Evolutionary conservation across 306 rosid species (phyloP), one percentile per base, ranked within the genome.

Genomic region (Malus sieversii): DNA sequence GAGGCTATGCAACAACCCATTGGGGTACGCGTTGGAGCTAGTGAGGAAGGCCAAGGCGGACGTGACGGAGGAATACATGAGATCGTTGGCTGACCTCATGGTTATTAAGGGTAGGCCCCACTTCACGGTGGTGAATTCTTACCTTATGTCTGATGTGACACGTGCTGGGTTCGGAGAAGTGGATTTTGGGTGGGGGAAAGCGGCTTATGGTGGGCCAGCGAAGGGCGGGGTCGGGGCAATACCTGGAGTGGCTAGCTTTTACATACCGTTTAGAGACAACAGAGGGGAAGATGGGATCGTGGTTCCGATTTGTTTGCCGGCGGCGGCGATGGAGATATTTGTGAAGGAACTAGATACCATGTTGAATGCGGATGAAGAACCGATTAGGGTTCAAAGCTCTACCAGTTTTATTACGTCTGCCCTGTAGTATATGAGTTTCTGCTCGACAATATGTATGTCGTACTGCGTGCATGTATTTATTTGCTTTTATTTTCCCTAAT

Each of bases 181-280:
- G 30, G 88, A 91, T 48, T 81, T 86, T 5, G 96, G 96, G 35
- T 90, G 96, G 96, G 96, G 96, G 0, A 75, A 77, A 45, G 66
- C 96, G 0, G 74, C 38, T 0, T 90, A 83, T 20, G 90, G 91
- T 30, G 96, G 96, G 1, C 83, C 87, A 0, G 87, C 91, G 0
- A 75, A 74, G 40, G 87, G 86, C 23, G 88, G 85, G 0, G 85
- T 81, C 0, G 90, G 91, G 20, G 76, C 86, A 5, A 75, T 84
- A 3, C 89, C 88, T 9, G 88, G 90, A n/a, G 85, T 83, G 76
- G 82, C 78, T 0, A 81, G 88, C 75, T 83, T 81, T 48, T 88
- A 77, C 29, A 81, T 81, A 11, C 90, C 87, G 2, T 62, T 71
- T 3, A 69, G 61, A 15, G 84, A 83, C 23, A 55, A n/a, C 6